These are phyloP conservation scores for Vigna trinervia DNA, from an alignment of 306 rosid species.

Conservation along the genomic window DNA sequence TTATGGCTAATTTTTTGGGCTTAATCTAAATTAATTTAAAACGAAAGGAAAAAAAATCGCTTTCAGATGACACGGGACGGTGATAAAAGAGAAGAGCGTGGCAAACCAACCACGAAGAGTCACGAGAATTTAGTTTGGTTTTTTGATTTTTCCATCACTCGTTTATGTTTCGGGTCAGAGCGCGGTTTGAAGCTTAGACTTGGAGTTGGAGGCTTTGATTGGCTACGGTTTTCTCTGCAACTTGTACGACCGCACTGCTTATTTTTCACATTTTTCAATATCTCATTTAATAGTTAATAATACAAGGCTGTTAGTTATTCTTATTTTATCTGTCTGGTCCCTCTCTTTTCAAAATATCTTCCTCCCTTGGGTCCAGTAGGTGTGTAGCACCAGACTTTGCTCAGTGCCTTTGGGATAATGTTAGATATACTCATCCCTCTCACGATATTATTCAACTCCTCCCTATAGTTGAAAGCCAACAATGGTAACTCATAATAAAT, in stretches of 20 bases:
- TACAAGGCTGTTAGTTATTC: neutral
- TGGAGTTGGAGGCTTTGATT: slow-evolving; percentile 6
- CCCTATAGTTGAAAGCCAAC: too few relatives aligned
- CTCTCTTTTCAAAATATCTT: slow-evolving; percentile 44
- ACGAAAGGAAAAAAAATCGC: neutral
- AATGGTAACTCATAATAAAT: too few relatives aligned
- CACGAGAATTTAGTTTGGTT: slow-evolving; percentile 23
- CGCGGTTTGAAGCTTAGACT: neutral
- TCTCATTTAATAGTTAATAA: neutral
- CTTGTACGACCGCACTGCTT: slow-evolving; percentile 7
- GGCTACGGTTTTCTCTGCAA: slow-evolving; percentile 33
- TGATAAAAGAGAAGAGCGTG: slow-evolving; percentile 6
- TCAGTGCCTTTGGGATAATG: neutral
- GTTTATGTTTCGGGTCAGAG: slow-evolving; percentile 29
- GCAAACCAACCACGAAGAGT: slow-evolving; percentile 43
- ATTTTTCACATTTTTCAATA: neutral
- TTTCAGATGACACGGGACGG: slow-evolving; percentile 42
- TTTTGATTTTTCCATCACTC: slow-evolving; percentile 42
- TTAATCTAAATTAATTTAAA: slow-evolving; percentile 11
- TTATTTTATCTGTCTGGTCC: neutral
- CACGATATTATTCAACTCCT: too few relatives aligned
- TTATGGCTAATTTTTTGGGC: slow-evolving; percentile 24
- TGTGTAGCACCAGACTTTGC: slow-evolving; percentile 43
- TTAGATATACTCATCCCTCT: too few relatives aligned
- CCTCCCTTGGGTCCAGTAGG: slow-evolving; percentile 33